These are phyloP conservation scores for Paraphaeosphaeria minitans DNA, from an alignment of 2,329 filamentous ascomycete species.

Conservation along the genomic window DNA sequence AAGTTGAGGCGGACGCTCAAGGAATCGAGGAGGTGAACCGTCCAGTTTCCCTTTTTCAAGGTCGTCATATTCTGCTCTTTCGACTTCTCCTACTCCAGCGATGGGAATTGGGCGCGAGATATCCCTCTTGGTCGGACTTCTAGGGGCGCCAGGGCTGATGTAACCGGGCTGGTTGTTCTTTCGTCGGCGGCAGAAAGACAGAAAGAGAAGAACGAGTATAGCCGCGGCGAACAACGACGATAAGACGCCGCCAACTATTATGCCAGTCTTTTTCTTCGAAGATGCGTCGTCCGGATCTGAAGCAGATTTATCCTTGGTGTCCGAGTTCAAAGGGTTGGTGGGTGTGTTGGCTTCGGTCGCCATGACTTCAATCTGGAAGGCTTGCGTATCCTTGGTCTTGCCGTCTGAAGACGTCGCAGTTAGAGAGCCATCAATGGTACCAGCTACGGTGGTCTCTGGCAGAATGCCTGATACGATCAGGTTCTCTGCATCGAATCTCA, in stretches of 20 bases:
- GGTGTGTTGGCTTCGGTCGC: conserved; percentile 5
- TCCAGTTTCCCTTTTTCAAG: conserved; percentile 46
- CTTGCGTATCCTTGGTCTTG: conserved; percentile 46
- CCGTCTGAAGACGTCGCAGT: conserved; percentile 46
- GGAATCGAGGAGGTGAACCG: conserved; percentile 24
- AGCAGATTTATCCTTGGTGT: conserved; percentile 9
- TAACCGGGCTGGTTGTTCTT: conserved; percentile 28
- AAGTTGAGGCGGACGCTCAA: conserved; percentile 48
- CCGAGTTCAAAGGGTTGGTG: conserved; percentile 16
- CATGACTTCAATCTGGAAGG: conserved; percentile 50
- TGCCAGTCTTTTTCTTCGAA: conserved; percentile 19
- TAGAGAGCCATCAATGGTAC: conserved; percentile 50
- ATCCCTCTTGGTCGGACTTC: conserved; percentile 39
- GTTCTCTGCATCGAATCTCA: conserved; percentile 54
- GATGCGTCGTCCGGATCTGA: neutral
- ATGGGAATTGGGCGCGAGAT: conserved; percentile 51
- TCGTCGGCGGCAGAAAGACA: conserved; percentile 30
- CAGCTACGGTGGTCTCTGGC: conserved; percentile 47
- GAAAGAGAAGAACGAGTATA: conserved; percentile 29
- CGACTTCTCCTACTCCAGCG: conserved; percentile 30
- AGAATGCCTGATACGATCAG: conserved; percentile 57
- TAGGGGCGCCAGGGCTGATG: conserved; percentile 24
- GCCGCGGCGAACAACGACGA: conserved; percentile 37
- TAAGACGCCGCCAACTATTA: conserved; percentile 39
- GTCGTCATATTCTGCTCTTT: conserved; percentile 35